Percentiles rank a stretch among this genome's conserved stretches.
Evolutionary conservation across 495 filamentous ascomycete genomes (phyloP).

Genomic region (Trypethelium eluteriae): DNA sequence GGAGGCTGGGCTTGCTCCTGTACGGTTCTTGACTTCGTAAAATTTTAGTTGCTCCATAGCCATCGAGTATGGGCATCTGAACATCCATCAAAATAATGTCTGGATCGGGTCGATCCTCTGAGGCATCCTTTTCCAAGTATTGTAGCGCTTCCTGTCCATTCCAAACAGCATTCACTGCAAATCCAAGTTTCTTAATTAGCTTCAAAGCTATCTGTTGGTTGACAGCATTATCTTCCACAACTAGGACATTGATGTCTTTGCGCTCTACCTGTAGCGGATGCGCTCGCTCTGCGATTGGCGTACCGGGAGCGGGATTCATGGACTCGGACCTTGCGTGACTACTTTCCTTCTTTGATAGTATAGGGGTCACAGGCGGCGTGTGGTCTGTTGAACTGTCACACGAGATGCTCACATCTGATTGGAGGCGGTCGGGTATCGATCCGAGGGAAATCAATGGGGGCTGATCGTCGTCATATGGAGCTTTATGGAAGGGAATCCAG

Average conservation of each 20-base stretch:
- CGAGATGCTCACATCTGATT: constrained; percentile 55
- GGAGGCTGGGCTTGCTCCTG: constrained; percentile 41
- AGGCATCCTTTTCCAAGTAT: constrained; percentile 40
- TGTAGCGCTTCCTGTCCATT: constrained; percentile 73
- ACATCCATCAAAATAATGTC: constrained; percentile 87
- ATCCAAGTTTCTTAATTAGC: constrained; percentile 68
- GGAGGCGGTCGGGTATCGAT: constrained; percentile 51
- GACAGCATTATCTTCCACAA: constrained; percentile 73
- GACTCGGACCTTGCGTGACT: constrained; percentile 31
- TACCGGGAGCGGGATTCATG: constrained; percentile 27
- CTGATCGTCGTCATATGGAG: constrained; percentile 30
- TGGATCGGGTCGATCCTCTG: constrained; percentile 41
- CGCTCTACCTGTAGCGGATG: constrained; percentile 40
- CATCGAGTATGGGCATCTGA: constrained; percentile 77
- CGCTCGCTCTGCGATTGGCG: constrained; percentile 32
- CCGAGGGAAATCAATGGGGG: constrained; percentile 45
- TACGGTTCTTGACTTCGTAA: constrained; percentile 56
- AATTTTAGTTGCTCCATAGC: constrained; percentile 66
- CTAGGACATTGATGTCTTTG: constrained; percentile 52
- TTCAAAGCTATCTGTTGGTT: constrained; percentile 73
- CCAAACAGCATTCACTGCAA: constrained; percentile 59
- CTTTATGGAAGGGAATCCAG: constrained; percentile 61
- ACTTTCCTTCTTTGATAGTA: constrained; percentile 23
- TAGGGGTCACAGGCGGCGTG: constrained; percentile 30
- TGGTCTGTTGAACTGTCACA: constrained; percentile 49